phyloP scores from a whole-genome alignment of 2,329 filamentous ascomycete genomes.

The Trichophyton benhamiae region DNA sequence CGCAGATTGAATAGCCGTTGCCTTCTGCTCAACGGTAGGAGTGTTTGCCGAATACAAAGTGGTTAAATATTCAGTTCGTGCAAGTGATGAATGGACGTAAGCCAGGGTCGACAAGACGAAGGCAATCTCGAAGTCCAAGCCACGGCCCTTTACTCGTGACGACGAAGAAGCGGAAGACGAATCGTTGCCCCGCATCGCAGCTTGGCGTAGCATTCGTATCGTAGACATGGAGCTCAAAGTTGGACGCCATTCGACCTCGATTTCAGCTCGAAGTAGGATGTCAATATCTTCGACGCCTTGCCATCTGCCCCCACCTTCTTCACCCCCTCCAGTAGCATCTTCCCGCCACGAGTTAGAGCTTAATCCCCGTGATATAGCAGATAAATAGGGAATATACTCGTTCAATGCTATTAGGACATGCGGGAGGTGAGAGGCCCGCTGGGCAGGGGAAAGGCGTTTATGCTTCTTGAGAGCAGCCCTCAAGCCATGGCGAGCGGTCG shows the following conservation, averaged over 20 bases:
- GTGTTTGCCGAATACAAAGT: slow-evolving; percentile 54
- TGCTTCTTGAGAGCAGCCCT: slow-evolving; percentile 76
- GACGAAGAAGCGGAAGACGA: neutral
- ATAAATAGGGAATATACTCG: slow-evolving; percentile 70
- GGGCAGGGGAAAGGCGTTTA: slow-evolving; percentile 65
- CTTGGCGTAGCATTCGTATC: slow-evolving; percentile 6
- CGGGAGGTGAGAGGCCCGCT: slow-evolving; percentile 58
- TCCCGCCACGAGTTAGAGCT: slow-evolving; percentile 34
- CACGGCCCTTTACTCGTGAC: slow-evolving; percentile 53
- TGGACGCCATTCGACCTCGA: slow-evolving; percentile 69
- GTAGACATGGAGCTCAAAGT: slow-evolving; percentile 45
- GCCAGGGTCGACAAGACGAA: slow-evolving; percentile 69
- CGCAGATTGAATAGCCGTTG: slow-evolving; percentile 56
- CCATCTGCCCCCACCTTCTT: neutral
- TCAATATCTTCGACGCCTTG: slow-evolving; percentile 46
- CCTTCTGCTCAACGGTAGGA: slow-evolving; percentile 55
- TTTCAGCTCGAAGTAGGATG: slow-evolving; percentile 52
- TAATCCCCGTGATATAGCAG: slow-evolving; percentile 64
- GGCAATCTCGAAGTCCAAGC: slow-evolving; percentile 69
- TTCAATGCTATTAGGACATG: slow-evolving; percentile 57
- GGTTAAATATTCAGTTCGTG: slow-evolving; percentile 58
- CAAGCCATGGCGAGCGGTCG: slow-evolving; percentile 71
- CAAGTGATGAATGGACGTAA: slow-evolving; percentile 59
- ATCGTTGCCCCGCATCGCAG: slow-evolving; percentile 39
- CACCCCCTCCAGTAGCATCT: slow-evolving; percentile 5